Evolutionary conservation across 345 rosid genomes (phyloP).

Genomic region (Rhizophora mangle): DNA sequence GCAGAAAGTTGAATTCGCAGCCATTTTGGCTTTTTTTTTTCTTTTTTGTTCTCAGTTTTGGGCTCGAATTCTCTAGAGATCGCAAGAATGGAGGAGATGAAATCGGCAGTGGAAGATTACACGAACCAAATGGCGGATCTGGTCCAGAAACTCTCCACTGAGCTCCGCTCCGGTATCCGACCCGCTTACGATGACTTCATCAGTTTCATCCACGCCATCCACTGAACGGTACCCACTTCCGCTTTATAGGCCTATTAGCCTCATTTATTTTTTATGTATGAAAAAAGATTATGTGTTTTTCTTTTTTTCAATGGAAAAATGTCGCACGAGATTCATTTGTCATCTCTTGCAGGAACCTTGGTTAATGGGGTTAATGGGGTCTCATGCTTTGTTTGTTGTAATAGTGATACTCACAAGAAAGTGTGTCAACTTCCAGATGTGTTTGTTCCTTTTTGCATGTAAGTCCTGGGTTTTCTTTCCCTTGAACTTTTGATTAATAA

Average conservation of each 20-base stretch:
- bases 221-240: slow-evolving; percentile 65
- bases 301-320: no score
- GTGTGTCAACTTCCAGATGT: slow-evolving; percentile 77
- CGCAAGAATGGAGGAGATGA: slow-evolving; percentile 57
- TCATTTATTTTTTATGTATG: not conserved
- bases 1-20: no score
- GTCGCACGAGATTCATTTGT: not conserved
- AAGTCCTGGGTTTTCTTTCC: slow-evolving; percentile 26
- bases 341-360: slow-evolving; percentile 62
- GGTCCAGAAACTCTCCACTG: slow-evolving; percentile 69
- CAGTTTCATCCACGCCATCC: slow-evolving; percentile 85
- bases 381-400: slow-evolving; percentile 54
- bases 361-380: slow-evolving; percentile 61
- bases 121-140: slow-evolving; percentile 85
- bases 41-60: not conserved
- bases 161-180: slow-evolving; percentile 66
- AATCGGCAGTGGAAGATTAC: slow-evolving; percentile 66
- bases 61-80: not conserved
- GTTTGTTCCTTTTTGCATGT: slow-evolving; percentile 76
- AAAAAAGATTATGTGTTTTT: not conserved
- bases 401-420: slow-evolving; percentile 52
- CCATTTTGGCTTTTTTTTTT: no score
- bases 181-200: slow-evolving; percentile 77
- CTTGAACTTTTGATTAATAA: not conserved
- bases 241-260: not conserved